phyloP scores from a whole-genome alignment of 805 yeast genomes.

The Ogataea allantospora region DNA sequence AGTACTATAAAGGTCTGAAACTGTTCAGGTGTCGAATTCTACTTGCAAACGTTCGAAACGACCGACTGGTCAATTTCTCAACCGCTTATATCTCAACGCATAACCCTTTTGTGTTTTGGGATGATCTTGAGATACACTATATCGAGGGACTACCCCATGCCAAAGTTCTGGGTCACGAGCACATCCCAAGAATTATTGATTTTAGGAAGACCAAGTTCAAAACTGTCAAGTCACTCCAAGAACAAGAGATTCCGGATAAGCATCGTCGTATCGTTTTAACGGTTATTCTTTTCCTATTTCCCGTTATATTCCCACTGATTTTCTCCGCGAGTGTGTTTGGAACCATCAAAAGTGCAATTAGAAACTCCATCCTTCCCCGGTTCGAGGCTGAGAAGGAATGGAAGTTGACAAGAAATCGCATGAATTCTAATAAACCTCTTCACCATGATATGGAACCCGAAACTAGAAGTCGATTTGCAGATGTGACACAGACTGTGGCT shows the following conservation, averaged over 20 bases:
- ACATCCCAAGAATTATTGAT: slow-evolving; percentile 51
- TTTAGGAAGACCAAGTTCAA: slow-evolving; percentile 34
- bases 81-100: slow-evolving; percentile 73
- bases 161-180: slow-evolving; percentile 36
- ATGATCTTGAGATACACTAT: slow-evolving; percentile 45
- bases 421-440: slow-evolving; percentile 8
- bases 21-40: slow-evolving; percentile 56
- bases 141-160: slow-evolving; percentile 45
- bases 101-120: slow-evolving; percentile 68
- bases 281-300: slow-evolving; percentile 10
- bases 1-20: slow-evolving; percentile 53
- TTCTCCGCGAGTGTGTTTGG: slow-evolving; percentile 27
- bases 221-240: slow-evolving; percentile 3
- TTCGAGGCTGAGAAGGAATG: slow-evolving; percentile 16
- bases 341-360: slow-evolving; percentile 24
- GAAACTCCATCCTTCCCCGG: slow-evolving; percentile 15
- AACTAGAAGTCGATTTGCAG: slow-evolving; percentile 20
- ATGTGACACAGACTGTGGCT: slow-evolving; percentile 29
- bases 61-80: slow-evolving; percentile 84
- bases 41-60: slow-evolving; percentile 76
- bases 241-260: slow-evolving; percentile 2
- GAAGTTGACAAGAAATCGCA: slow-evolving; percentile 1
- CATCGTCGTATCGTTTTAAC: slow-evolving; percentile 12
- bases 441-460: slow-evolving; percentile 10
- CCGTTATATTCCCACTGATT: slow-evolving; percentile 27